Evolutionary conservation across 1,284 basidiomycete species (phyloP).

Genomic region (Cryptococcus hybrid): DNA sequence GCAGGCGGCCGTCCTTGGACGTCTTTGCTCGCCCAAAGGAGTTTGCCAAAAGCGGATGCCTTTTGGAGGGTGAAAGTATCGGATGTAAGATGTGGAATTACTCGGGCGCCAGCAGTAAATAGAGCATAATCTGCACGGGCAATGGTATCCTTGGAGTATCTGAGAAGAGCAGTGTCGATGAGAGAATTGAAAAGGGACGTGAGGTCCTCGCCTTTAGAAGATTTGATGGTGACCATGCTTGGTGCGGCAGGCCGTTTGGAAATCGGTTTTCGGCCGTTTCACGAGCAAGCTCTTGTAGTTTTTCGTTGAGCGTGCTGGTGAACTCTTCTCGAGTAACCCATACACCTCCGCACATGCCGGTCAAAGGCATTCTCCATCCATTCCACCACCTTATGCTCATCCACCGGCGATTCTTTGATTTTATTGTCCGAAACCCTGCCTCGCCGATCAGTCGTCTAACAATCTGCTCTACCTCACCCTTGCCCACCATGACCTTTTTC

Average conservation of each 20-base stretch:
- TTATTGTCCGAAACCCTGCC: neutral
- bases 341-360: slow-evolving; percentile 12
- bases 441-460: slow-evolving; percentile 22
- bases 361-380: slow-evolving; percentile 47
- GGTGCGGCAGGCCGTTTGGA: slow-evolving; percentile 25
- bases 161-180: slow-evolving; percentile 65
- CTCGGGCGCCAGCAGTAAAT: slow-evolving; percentile 72
- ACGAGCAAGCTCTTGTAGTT: slow-evolving; percentile 24
- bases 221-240: slow-evolving; percentile 61
- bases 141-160: slow-evolving; percentile 72
- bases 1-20: slow-evolving; percentile 76
- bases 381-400: slow-evolving; percentile 43
- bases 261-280: slow-evolving; percentile 19
- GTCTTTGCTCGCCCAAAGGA: slow-evolving; percentile 38
- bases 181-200: slow-evolving; percentile 67
- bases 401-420: slow-evolving; percentile 22
- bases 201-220: slow-evolving; percentile 71
- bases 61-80: slow-evolving; percentile 68
- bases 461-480: slow-evolving; percentile 32
- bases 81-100: slow-evolving; percentile 79
- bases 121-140: slow-evolving; percentile 81
- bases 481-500: slow-evolving; percentile 49
- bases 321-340: slow-evolving; percentile 29
- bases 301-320: slow-evolving; percentile 28
- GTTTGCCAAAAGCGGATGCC: slow-evolving; percentile 18